phyloP scores from a whole-genome alignment of 495 filamentous ascomycete genomes.

The Hamigera avellanea region DNA sequence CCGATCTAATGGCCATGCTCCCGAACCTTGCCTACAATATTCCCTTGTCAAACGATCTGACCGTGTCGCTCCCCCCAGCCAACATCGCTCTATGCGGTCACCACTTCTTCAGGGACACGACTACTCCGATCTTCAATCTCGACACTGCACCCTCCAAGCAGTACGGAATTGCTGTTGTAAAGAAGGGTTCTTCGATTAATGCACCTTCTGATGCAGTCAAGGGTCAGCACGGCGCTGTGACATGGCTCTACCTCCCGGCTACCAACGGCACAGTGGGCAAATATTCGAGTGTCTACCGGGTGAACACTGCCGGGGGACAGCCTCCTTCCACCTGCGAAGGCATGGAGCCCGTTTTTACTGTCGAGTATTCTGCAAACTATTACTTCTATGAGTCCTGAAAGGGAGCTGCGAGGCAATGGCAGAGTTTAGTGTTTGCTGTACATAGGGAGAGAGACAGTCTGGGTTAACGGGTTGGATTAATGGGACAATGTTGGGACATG shows the following conservation, averaged over 20 bases:
- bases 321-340: slow-evolving; percentile 65
- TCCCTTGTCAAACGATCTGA: slow-evolving; percentile 28
- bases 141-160: slow-evolving; percentile 42
- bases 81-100: slow-evolving; percentile 56
- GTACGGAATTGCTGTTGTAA: slow-evolving; percentile 49
- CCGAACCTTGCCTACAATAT: slow-evolving; percentile 22
- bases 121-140: slow-evolving; percentile 69
- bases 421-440: too few species aligned
- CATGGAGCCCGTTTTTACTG: slow-evolving; percentile 46
- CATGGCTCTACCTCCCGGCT: slow-evolving; percentile 37
- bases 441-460: too few species aligned
- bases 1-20: slow-evolving; percentile 47
- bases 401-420: slow-evolving; percentile 4
- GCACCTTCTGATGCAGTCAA: slow-evolving; percentile 48
- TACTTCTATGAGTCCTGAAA: slow-evolving; percentile 36
- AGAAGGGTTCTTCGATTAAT: slow-evolving; percentile 38
- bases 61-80: slow-evolving; percentile 29
- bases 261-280: slow-evolving; percentile 41
- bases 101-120: slow-evolving; percentile 62
- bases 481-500: too few species aligned
- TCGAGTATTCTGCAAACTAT: slow-evolving; percentile 79
- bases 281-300: slow-evolving; percentile 69
- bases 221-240: slow-evolving; percentile 51
- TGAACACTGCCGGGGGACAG: slow-evolving; percentile 76
- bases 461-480: too few species aligned